phyloP scores from a whole-genome alignment of 2,329 filamentous ascomycete genomes.

The Aspergillus vadensis region DNA sequence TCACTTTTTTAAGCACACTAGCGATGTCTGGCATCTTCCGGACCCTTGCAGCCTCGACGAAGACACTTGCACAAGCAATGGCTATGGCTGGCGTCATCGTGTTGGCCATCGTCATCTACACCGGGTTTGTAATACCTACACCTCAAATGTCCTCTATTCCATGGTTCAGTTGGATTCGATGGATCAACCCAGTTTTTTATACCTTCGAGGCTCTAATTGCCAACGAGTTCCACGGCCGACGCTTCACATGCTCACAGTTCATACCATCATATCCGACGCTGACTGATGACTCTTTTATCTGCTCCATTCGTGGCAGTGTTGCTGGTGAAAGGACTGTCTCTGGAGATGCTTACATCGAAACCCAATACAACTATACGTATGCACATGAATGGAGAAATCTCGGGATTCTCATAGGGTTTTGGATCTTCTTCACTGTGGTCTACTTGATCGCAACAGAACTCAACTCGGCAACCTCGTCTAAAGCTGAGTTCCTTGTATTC shows the following conservation, averaged over 20 bases:
- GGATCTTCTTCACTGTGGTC: constrained; percentile 63
- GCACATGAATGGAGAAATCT: constrained; percentile 68
- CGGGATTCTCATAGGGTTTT: constrained; percentile 66
- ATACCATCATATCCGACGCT: constrained; percentile 50
- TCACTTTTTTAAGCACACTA: constrained; percentile 61
- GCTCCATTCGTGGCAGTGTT: constrained; percentile 57
- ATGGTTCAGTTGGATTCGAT: constrained; percentile 70
- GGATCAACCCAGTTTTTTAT: constrained; percentile 66
- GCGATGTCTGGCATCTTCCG: constrained; percentile 62
- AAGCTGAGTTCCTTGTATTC: constrained; percentile 71
- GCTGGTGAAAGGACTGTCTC: constrained; percentile 57
- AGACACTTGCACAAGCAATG: constrained; percentile 65
- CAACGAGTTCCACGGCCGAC: constrained; percentile 60
- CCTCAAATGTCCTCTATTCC: constrained; percentile 53
- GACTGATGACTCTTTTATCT: constrained; percentile 54
- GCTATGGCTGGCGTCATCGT: constrained; percentile 56
- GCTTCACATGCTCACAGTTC: constrained; percentile 58
- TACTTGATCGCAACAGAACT: constrained; percentile 67
- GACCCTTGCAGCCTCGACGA: constrained; percentile 60
- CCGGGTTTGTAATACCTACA: constrained; percentile 65
- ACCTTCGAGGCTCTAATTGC: constrained; percentile 62
- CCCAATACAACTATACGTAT: constrained; percentile 59
- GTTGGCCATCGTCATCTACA: constrained; percentile 64
- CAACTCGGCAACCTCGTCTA: constrained; percentile 64
- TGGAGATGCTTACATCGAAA: constrained; percentile 62